phyloP scores from a whole-genome alignment of 2,329 filamentous ascomycete species.

The Aureobasidium sp. region DNA sequence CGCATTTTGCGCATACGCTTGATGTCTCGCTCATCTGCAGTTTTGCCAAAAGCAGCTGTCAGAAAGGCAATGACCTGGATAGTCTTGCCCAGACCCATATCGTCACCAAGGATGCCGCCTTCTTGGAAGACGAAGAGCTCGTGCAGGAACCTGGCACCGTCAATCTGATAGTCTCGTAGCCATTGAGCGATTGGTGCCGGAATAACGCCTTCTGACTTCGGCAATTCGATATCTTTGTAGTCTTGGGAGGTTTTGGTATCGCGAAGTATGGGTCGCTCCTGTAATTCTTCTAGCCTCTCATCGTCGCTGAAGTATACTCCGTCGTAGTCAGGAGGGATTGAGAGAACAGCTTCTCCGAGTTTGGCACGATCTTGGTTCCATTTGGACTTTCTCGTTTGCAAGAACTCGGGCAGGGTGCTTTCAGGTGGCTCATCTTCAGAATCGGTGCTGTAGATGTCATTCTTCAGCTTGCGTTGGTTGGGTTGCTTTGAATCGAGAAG shows the following conservation, averaged over 20 bases:
- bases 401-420: constrained; percentile 60
- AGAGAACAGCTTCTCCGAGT: constrained; percentile 60
- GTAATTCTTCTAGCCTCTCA: constrained; percentile 50
- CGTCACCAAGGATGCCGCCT: constrained; percentile 85
- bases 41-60: constrained; percentile 88
- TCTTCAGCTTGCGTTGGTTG: not conserved
- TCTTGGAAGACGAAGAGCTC: constrained; percentile 83
- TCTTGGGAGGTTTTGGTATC: constrained; percentile 55
- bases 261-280: constrained; percentile 62
- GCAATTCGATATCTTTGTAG: constrained; percentile 67
- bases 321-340: constrained; percentile 67
- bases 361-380: constrained; percentile 56
- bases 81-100: constrained; percentile 97
- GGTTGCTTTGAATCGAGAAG: constrained; percentile 12
- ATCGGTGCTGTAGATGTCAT: constrained; percentile 22
- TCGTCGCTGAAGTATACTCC: constrained; percentile 69
- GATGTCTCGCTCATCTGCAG: constrained; percentile 72
- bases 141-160: constrained; percentile 78
- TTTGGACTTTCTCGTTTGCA: constrained; percentile 55
- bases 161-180: constrained; percentile 82
- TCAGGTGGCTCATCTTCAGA: constrained; percentile 49
- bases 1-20: constrained; percentile 86
- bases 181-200: constrained; percentile 87
- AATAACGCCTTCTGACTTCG: constrained; percentile 69
- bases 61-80: constrained; percentile 93